phyloP scores from a whole-genome alignment of 495 filamentous ascomycete species.

The Hyaloscypha bicolor region DNA sequence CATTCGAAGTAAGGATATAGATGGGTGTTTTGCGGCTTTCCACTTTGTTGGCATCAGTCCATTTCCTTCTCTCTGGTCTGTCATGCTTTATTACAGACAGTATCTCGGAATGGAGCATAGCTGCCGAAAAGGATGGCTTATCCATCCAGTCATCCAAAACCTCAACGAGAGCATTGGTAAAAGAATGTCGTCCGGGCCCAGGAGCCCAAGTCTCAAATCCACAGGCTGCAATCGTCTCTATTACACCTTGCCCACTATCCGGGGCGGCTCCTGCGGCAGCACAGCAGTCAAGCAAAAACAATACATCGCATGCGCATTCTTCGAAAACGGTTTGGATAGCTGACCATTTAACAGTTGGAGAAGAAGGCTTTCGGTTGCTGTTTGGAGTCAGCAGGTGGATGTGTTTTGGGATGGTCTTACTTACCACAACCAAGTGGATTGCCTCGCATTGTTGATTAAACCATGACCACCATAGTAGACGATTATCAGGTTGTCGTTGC shows the following conservation, averaged over 20 bases:
- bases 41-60: slow-evolving; percentile 16
- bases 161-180: slow-evolving; percentile 52
- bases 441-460: slow-evolving; percentile 33
- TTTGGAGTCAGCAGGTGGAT: slow-evolving; percentile 39
- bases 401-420: not conserved
- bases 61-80: slow-evolving; percentile 48
- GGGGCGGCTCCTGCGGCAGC: slow-evolving; percentile 42
- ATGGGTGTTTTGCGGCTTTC: slow-evolving; percentile 13
- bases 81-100: slow-evolving; percentile 53
- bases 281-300: slow-evolving; percentile 57
- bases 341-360: slow-evolving; percentile 43
- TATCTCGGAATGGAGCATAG: slow-evolving; percentile 55
- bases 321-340: slow-evolving; percentile 57
- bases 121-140: slow-evolving; percentile 47
- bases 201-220: slow-evolving; percentile 55
- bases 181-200: slow-evolving; percentile 52
- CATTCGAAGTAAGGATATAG: slow-evolving; percentile 7
- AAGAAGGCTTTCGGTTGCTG: slow-evolving; percentile 37
- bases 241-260: slow-evolving; percentile 45
- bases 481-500: slow-evolving; percentile 48
- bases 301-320: slow-evolving; percentile 51
- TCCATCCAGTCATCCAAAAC: slow-evolving; percentile 52
- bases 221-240: slow-evolving; percentile 54
- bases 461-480: slow-evolving; percentile 60
- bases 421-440: not conserved